Evolutionary conservation across 331 rosid genomes (phyloP).

Genomic region (Quercus lobata): DNA sequence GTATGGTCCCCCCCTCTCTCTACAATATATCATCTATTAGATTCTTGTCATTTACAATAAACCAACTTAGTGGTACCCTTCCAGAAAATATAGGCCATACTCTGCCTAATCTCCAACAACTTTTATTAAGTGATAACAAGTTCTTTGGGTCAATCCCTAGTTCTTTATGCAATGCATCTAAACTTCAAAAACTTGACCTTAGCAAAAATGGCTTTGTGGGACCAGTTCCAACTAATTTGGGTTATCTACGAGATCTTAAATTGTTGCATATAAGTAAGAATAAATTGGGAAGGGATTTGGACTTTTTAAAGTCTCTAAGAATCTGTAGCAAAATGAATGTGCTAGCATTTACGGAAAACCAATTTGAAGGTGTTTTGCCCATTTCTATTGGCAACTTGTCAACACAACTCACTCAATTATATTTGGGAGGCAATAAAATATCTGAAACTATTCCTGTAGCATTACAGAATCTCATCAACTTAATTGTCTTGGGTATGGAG

Average conservation of each 20-base stretch:
- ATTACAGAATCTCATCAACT: conserved; percentile 4
- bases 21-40: no score
- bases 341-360: rapidly evolving
- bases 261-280: rapidly evolving
- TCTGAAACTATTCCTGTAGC: conserved; percentile 11
- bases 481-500: rapidly evolving
- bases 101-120: no score
- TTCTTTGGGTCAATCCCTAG: no score
- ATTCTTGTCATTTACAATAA: no score
- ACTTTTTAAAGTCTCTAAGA: conserved; percentile 17
- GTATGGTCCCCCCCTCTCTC: no score
- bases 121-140: rapidly evolving
- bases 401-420: rapidly evolving
- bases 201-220: not conserved
- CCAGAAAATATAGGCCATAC: no score
- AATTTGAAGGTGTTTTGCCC: conserved; percentile 21
- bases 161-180: no score
- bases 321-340: not conserved
- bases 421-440: not conserved
- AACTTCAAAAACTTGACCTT: rapidly evolving
- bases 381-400: conserved; percentile 17
- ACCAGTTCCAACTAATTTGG: no score
- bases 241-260: rapidly evolving
- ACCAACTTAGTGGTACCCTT: no score
- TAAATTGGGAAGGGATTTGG: not conserved